Evolutionary conservation across 2,329 filamentous ascomycete genomes (phyloP).

Genomic region (Claviceps quebecensis): DNA sequence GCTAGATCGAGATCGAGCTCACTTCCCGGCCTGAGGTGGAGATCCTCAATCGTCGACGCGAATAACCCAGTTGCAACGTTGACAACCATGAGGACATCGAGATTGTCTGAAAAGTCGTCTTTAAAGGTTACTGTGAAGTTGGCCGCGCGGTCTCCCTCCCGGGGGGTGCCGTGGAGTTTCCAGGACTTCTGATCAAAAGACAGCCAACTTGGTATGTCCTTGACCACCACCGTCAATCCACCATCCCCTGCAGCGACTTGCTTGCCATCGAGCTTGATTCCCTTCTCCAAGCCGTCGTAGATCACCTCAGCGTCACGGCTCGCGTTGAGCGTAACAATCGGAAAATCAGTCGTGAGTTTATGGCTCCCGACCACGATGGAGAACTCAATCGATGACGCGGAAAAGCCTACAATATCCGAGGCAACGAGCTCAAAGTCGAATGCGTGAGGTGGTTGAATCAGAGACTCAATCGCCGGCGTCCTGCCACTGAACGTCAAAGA

Average conservation of each 20-base stretch:
- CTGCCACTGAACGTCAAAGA: conserved; percentile 55
- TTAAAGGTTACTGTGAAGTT: conserved; percentile 49
- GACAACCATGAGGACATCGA: conserved; percentile 37
- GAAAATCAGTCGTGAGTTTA: conserved; percentile 49
- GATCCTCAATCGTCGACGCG: conserved; percentile 22
- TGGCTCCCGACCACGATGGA: conserved; percentile 59
- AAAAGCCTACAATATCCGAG: conserved; percentile 67
- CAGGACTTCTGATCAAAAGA: conserved; percentile 48
- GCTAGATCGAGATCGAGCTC: conserved; percentile 28
- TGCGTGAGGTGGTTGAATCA: conserved; percentile 53
- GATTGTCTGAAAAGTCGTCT: conserved; percentile 44
- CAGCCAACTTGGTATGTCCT: conserved; percentile 54
- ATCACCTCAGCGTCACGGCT: conserved; percentile 35
- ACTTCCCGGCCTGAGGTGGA: conserved; percentile 27
- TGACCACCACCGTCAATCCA: conserved; percentile 37
- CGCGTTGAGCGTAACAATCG: conserved; percentile 41
- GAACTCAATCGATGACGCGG: conserved; percentile 51
- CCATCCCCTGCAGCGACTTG: conserved; percentile 31
- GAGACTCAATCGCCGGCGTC: conserved; percentile 50
- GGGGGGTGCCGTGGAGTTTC: conserved; percentile 49
- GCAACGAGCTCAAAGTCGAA: conserved; percentile 63
- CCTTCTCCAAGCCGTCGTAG: conserved; percentile 36
- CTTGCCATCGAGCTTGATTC: conserved; percentile 44
- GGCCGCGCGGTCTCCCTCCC: conserved; percentile 39
- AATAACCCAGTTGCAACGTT: conserved; percentile 26